phyloP scores from a whole-genome alignment of 257 asterid species.

The Vinca minor region DNA sequence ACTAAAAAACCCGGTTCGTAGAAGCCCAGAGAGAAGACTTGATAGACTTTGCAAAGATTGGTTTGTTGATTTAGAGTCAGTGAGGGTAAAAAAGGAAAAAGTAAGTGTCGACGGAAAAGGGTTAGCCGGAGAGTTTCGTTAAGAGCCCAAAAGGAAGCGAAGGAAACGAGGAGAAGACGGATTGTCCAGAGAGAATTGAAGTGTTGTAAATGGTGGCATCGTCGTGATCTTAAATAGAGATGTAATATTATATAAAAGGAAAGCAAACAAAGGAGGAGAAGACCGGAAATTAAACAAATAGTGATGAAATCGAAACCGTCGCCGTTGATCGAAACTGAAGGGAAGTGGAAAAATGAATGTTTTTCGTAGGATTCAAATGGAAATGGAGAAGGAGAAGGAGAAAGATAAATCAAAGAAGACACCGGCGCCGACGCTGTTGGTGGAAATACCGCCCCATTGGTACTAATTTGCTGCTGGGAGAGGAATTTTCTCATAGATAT shows the following conservation, averaged over 20 bases:
- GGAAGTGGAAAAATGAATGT: neutral
- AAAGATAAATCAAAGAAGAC: slow-evolving; percentile 3
- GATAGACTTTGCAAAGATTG: slow-evolving; percentile 51
- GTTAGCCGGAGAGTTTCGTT: slow-evolving; percentile 50
- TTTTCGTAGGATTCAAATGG: neutral
- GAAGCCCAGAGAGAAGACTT: slow-evolving; percentile 57
- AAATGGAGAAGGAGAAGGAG: neutral
- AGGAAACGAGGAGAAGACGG: slow-evolving; percentile 44
- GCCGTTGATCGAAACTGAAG: slow-evolving; percentile 24
- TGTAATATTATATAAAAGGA: slow-evolving; percentile 36
- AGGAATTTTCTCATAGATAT: slow-evolving; percentile 49
- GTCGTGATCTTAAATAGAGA: slow-evolving; percentile 41
- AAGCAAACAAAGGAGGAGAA: slow-evolving; percentile 42
- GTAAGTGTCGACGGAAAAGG: slow-evolving; percentile 21
- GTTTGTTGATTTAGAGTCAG: slow-evolving; percentile 34
- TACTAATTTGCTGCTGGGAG: slow-evolving; percentile 3
- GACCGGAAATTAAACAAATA: slow-evolving; percentile 22
- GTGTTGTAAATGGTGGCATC: slow-evolving; percentile 34
- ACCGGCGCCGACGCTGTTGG: slow-evolving; percentile 3
- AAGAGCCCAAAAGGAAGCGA: slow-evolving; percentile 41
- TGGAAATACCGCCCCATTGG: slow-evolving; percentile 17
- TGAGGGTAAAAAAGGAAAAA: slow-evolving; percentile 29
- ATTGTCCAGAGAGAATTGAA: slow-evolving; percentile 66
- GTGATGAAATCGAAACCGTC: slow-evolving; percentile 37
- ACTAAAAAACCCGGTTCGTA: slow-evolving; percentile 62